A percentile compares a stretch with the other conserved stretches of the same genome.
Conservation (phyloP, 257 asterid genomes). For the Ilex aquifolium region DNA sequence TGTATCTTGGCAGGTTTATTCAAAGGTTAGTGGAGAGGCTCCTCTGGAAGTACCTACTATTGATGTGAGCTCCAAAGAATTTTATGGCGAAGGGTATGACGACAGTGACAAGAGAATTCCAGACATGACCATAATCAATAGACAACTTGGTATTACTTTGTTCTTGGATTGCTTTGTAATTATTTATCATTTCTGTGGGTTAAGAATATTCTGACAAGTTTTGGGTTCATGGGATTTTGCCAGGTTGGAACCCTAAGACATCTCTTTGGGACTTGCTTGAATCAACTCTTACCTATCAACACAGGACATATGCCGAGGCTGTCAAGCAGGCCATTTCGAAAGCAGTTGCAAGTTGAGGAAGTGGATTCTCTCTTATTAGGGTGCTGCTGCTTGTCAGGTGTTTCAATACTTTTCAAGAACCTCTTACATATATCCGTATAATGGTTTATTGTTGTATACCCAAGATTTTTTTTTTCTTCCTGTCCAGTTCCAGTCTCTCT, state of each 20-base stretch:
- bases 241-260: constrained; percentile 83
- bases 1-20: constrained; percentile 47
- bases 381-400: not conserved
- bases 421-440: too few species aligned
- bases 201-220: not conserved
- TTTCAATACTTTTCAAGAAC: not conserved
- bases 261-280: constrained; percentile 78
- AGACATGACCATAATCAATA: constrained; percentile 90
- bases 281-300: constrained; percentile 76
- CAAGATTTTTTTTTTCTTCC: too few species aligned
- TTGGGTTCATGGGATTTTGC: not conserved
- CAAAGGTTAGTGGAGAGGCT: constrained; percentile 79
- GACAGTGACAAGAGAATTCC: constrained; percentile 98
- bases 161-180: not conserved
- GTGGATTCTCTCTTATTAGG: not conserved
- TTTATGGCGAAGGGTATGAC: constrained; percentile 93
- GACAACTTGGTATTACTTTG: constrained; percentile 64
- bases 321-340: constrained; percentile 61
- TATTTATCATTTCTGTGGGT: not conserved
- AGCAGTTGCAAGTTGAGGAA: constrained; percentile 38
- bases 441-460: too few species aligned
- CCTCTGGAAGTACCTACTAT: constrained; percentile 64
- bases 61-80: constrained; percentile 84
- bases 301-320: constrained; percentile 72
- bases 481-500: too few species aligned